A percentile compares a stretch with the other conserved stretches of the same genome.
Conservation (phyloP, 169 alveolate genomes). For the Cryptosporidium sp. region DNA sequence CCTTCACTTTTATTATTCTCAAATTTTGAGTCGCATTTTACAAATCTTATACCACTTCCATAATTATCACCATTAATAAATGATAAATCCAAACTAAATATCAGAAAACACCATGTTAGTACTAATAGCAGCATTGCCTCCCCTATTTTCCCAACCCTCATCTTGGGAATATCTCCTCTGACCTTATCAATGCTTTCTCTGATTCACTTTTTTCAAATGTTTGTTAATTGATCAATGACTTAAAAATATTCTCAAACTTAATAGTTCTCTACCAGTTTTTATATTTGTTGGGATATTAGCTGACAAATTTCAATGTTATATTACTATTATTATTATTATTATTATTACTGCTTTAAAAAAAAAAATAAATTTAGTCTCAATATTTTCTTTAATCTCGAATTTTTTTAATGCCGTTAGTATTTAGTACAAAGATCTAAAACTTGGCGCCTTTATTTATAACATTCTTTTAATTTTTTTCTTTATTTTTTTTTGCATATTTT, state of each 20-base stretch:
- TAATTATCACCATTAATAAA: not conserved
- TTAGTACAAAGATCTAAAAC: constrained; percentile 32
- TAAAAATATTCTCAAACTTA: not conserved
- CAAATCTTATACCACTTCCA: not conserved
- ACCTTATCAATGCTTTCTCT: not conserved
- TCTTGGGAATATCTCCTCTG: constrained; percentile 5
- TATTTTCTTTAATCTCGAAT: not conserved
- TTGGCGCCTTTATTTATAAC: constrained; percentile 15
- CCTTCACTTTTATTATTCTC: not conserved
- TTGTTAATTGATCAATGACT: not conserved
- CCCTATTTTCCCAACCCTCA: constrained; percentile 18
- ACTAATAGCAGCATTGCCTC: not conserved
- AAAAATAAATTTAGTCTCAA: too few species aligned
- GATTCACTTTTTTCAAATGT: not conserved
- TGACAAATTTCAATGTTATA: too few species aligned
- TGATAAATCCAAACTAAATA: constrained; percentile 8
- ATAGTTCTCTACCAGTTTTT: not conserved
- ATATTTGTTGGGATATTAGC: too few species aligned
- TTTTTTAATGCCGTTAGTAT: not conserved
- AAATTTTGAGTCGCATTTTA: constrained; percentile 5
- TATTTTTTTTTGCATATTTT: constrained; percentile 12
- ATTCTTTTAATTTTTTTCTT: not conserved
- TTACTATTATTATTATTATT: too few species aligned
- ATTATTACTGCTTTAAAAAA: too few species aligned
- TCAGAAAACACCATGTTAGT: constrained; percentile 4